phyloP scores from a whole-genome alignment of 306 rosid genomes.

The Sphenostylis stenocarpa region DNA sequence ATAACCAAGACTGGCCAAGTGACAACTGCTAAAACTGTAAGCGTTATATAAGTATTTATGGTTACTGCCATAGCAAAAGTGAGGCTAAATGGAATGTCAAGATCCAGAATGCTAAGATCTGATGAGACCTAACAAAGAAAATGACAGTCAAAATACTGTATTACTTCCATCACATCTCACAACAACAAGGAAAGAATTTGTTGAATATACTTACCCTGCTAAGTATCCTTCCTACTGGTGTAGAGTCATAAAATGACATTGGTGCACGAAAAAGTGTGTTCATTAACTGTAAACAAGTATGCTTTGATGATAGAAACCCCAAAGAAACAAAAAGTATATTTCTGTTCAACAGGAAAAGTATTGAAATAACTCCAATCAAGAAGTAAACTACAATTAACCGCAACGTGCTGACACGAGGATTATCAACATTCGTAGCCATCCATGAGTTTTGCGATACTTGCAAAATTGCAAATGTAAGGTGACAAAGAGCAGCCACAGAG shows the following conservation, averaged over 20 bases:
- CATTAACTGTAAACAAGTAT: slow-evolving; percentile 41
- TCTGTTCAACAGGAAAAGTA: slow-evolving; percentile 35
- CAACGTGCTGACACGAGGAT: slow-evolving; percentile 30
- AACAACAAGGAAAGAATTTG: neutral
- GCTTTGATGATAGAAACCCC: slow-evolving; percentile 48
- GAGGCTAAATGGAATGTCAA: slow-evolving; percentile 47
- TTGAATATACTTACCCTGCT: slow-evolving; percentile 45
- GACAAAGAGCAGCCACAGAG: slow-evolving; percentile 20
- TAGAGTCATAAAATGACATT: slow-evolving; percentile 63
- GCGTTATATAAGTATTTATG: slow-evolving; percentile 22
- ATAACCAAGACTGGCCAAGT: slow-evolving; percentile 62
- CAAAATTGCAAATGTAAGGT: slow-evolving; percentile 33
- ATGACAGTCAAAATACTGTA: neutral
- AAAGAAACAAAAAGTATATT: slow-evolving; percentile 19
- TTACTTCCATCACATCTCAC: slow-evolving; percentile 19
- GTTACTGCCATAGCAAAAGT: slow-evolving; percentile 18
- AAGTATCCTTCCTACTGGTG: slow-evolving; percentile 69
- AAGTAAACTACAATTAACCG: slow-evolving; percentile 43
- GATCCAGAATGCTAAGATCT: slow-evolving; percentile 59
- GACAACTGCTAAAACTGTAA: slow-evolving; percentile 43
- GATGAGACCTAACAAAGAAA: slow-evolving; percentile 46
- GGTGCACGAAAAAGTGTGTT: slow-evolving; percentile 64
- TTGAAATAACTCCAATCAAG: slow-evolving; percentile 32
- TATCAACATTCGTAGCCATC: slow-evolving; percentile 56
- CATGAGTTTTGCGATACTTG: slow-evolving; percentile 50